Base-by-base conservation (phyloP, 2,329 filamentous ascomycete genomes). In the Fusarium sp. region DNA sequence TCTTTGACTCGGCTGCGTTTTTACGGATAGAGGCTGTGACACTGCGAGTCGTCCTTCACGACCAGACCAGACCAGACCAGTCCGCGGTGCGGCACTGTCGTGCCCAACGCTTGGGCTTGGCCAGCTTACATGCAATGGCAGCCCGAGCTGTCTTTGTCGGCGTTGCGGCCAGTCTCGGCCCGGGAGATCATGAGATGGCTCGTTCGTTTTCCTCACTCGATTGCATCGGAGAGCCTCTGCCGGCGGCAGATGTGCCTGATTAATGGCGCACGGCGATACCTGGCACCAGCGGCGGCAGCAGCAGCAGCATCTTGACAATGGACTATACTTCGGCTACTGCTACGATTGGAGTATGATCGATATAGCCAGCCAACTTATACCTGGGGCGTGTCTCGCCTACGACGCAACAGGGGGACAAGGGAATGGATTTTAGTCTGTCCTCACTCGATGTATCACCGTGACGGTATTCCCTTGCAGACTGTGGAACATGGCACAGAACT, bases 71-170 rank as follows among this genome's bases (percentile, higher is more conserved):
- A 6, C 24, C 46, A 51, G 46, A 7, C 24, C 46, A 53, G 46
- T 53, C 49, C 17, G 49, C 27, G 17, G 49, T 53, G 49, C 49
- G 27, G 27, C 17, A 33, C 49, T 12, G 17, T 53, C 49, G 27
- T 53, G 27, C 49, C 49, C 49, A 53, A 33, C 49, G 49, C 27
- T 20, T 53, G 46, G 27, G 46, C 46, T 20, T 29, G 46, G n/a
- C 46, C 38, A 49, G 53, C 46, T 55, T 42, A 62, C 67, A 36
- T 57, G 36, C 60, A 56, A 38, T 56, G 49, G 40, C 61, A 66
- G 20, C 60, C 57, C 69, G 69, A 64, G 55, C 49, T 69, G 66
- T 44, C 56, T 61, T 66, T 40, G 24, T 44, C 64, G 42, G 31
- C 24, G 56, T 63, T 35, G 67, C 60, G 60, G 62, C n/a, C 29